Percentiles rank a stretch among this genome's conserved stretches.
Evolutionary conservation across 352 stramenopile genomes (phyloP).

Genomic region (Phytophthora macrochlamydospora): DNA sequence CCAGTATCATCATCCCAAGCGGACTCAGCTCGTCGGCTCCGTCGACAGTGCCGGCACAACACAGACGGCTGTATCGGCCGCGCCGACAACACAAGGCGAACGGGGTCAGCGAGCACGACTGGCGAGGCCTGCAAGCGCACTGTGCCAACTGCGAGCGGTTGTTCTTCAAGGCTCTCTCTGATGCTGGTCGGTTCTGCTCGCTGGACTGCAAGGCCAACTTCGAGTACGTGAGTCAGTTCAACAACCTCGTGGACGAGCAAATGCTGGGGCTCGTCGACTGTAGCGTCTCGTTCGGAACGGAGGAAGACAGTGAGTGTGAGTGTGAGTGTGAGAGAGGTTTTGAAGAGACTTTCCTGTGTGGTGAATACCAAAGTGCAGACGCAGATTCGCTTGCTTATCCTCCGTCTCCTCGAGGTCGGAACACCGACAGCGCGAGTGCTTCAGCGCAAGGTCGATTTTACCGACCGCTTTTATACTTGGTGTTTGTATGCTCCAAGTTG

Average conservation of each 20-base stretch:
- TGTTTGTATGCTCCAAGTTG: background rate
- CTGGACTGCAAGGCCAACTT: slow-evolving; percentile 53
- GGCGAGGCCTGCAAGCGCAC: slow-evolving; percentile 21
- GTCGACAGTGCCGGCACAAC: background rate
- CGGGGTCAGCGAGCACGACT: slow-evolving; percentile 3
- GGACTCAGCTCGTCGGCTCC: background rate
- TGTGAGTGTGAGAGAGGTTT: background rate
- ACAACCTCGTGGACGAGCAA: slow-evolving; percentile 33
- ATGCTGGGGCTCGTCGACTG: slow-evolving; percentile 14
- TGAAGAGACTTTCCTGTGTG: no score
- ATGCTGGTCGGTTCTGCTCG: slow-evolving; percentile 34
- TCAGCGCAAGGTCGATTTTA: background rate
- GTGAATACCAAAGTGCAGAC: no score
- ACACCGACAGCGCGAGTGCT: background rate
- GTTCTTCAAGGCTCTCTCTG: slow-evolving; percentile 30
- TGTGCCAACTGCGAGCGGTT: slow-evolving; percentile 31
- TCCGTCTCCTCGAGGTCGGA: no score
- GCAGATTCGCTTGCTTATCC: no score
- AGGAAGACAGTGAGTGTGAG: slow-evolving; percentile 7
- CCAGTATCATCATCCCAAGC: slow-evolving; percentile 13
- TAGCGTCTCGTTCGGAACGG: slow-evolving; percentile 6
- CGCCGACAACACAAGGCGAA: background rate
- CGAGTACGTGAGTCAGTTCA: slow-evolving; percentile 29
- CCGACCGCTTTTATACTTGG: background rate
- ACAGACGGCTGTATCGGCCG: background rate